Percentiles rank a stretch among this genome's conserved stretches.
Conservation (phyloP, 2,329 filamentous ascomycete species). For the Colletotrichum ledebouriae region DNA sequence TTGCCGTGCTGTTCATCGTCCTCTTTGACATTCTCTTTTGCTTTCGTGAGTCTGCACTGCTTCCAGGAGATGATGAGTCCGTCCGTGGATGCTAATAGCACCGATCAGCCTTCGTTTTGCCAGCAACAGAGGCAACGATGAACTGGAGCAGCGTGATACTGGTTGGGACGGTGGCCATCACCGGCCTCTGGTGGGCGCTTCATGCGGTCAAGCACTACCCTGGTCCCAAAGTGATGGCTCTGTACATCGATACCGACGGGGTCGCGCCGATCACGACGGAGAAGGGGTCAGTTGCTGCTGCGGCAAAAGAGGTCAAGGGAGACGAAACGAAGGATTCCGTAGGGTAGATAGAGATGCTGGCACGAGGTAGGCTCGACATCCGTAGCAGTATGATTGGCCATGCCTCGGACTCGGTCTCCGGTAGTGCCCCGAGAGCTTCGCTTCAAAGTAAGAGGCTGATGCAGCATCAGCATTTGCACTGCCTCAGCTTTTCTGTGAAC, state of each 20-base stretch:
- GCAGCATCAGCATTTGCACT: no score
- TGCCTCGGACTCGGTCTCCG: no score
- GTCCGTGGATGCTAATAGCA: neutral
- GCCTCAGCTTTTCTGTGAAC: no score
- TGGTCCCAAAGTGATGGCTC: conserved; percentile 61
- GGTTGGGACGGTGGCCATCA: conserved; percentile 61
- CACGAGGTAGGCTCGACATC: no score
- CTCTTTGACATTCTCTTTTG: conserved; percentile 72
- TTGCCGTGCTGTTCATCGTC: conserved; percentile 65
- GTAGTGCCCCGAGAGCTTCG: no score
- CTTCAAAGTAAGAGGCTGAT: no score
- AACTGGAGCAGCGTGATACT: conserved; percentile 69
- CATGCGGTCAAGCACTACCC: conserved; percentile 63
- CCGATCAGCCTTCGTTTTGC: conserved; percentile 56
- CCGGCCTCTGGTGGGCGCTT: conserved; percentile 63
- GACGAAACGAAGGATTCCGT: neutral
- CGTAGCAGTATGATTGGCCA: no score
- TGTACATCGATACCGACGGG: conserved; percentile 57
- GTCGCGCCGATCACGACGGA: neutral
- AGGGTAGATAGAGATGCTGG: neutral
- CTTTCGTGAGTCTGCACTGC: conserved; percentile 62
- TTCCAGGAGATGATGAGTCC: neutral
- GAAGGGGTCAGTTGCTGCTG: conserved; percentile 36
- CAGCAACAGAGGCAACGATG: conserved; percentile 58
- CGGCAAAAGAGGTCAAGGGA: conserved; percentile 21